These are phyloP conservation scores for Synura sp. DNA, from an alignment of 352 stramenopile species.

Conservation along the genomic window DNA sequence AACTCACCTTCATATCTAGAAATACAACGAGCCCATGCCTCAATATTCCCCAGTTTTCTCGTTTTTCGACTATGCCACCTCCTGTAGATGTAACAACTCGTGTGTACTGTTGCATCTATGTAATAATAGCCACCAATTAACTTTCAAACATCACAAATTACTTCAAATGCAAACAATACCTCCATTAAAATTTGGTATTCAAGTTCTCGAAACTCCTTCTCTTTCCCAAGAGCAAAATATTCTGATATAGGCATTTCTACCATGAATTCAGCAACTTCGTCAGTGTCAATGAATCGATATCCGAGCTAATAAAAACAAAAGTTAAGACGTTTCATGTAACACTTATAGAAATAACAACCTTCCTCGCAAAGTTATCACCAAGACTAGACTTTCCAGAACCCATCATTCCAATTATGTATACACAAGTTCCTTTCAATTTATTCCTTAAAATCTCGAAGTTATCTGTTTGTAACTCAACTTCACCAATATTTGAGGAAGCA, in stretches of 20 bases:
- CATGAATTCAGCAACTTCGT: conserved; percentile 13
- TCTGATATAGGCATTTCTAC: conserved; percentile 29
- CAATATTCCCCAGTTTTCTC: conserved; percentile 33
- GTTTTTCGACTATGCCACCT: conserved; percentile 25
- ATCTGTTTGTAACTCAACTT: no score
- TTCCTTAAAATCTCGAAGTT: no score
- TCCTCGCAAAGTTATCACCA: neutral
- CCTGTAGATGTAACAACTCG: conserved; percentile 27
- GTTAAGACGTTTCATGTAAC: no score
- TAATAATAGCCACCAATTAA: no score
- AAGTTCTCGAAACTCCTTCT: conserved; percentile 6
- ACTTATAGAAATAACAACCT: no score
- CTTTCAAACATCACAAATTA: no score
- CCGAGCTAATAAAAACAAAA: neutral
- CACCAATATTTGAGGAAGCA: no score
- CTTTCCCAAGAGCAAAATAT: conserved; percentile 11
- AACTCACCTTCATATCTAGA: conserved; percentile 1
- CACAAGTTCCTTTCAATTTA: neutral
- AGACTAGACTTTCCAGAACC: conserved; percentile 7
- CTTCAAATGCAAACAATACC: no score
- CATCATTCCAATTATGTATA: conserved; percentile 41
- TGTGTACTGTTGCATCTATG: neutral
- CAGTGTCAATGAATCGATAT: conserved; percentile 27
- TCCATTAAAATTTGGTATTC: conserved; percentile 17
- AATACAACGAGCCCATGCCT: conserved; percentile 20